Base-by-base conservation (phyloP, 2,329 filamentous ascomycete species). In the Cercospora citrullina region DNA sequence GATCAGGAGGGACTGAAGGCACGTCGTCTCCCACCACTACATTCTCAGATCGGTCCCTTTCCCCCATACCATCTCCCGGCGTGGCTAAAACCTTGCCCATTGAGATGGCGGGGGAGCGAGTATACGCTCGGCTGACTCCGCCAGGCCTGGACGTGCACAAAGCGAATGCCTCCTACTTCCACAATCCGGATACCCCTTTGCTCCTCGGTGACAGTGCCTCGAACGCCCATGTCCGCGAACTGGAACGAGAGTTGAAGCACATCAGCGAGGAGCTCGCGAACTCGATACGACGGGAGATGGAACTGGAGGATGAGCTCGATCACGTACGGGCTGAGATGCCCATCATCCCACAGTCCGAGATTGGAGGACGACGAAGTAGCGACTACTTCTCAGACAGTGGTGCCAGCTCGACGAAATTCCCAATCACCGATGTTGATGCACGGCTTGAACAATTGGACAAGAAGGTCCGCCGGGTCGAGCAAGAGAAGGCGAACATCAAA, bases 361-460 rank as follows among this genome's bases (percentile, higher is more conserved):
- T 84, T n/a, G 77, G 85, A 30, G 89, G 87, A 71, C 90, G 91
- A 78, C 87, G 94, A 69, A 96, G 92, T 9, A 98, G 95, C 81
- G 95, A 99, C 81, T 98, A 99, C 81, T 99, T 95, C 79, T 99
- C 95, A 2, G 95, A 99, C 79, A 97, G 94, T 5, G 95, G 95
- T 33, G 90, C 92, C 67, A 94, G 93, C 79, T 94, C 93, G 1
- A 86, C 92, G 63, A 91, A 93, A 75, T 90, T 90, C 75, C 89
- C 90, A 1, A 82, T 86, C 69, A 90, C 92, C 58, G 84, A 87
- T 68, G 81, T 80, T 14, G 84, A 86, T 57, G 81, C 80, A 33
- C 87, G 85, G 72, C 74, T 85, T 4, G 88, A 90, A 75, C 92
- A 97, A 78, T 83, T 97, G 36, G 92, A 96, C 69, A 92, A 89